phyloP scores from a whole-genome alignment of 1,284 basidiomycete genomes.

The Trichosporon asahii region DNA sequence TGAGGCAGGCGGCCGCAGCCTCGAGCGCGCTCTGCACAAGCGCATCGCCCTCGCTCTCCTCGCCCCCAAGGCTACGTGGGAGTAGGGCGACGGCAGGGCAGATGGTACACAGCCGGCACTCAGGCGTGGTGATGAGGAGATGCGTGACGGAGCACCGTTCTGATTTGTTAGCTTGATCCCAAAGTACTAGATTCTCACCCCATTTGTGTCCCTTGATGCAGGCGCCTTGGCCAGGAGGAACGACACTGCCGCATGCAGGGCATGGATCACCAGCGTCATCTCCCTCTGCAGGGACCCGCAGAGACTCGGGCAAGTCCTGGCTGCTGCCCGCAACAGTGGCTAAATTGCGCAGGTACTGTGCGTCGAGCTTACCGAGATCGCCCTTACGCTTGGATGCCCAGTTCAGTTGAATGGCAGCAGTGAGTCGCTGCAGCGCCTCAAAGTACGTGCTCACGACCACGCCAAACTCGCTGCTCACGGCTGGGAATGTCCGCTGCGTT shows the following conservation, averaged over 20 bases:
- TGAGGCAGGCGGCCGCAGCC: slow-evolving; percentile 32
- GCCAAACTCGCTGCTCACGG: not conserved
- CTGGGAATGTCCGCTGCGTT: slow-evolving; percentile 9
- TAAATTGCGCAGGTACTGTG: slow-evolving; percentile 15
- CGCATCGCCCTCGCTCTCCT: slow-evolving; percentile 10
- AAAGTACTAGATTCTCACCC: slow-evolving; percentile 29
- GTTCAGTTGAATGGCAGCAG: not conserved
- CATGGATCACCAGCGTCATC: slow-evolving; percentile 11
- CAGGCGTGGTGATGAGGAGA: slow-evolving; percentile 37
- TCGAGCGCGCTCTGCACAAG: slow-evolving; percentile 34
- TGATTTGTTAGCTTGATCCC: slow-evolving; percentile 7
- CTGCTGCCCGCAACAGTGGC: slow-evolving; percentile 1
- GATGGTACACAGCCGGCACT: slow-evolving; percentile 40
- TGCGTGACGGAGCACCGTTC: slow-evolving; percentile 41
- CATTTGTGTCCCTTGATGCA: slow-evolving; percentile 41
- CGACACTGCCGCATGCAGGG: slow-evolving; percentile 19
- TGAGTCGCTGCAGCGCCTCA: not conserved
- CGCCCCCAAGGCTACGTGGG: slow-evolving; percentile 14
- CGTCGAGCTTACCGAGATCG: slow-evolving; percentile 7
- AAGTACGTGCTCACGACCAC: not conserved
- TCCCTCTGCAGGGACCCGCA: not conserved
- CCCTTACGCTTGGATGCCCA: not conserved
- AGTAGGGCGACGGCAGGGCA: slow-evolving; percentile 43
- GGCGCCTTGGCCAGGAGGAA: slow-evolving; percentile 6
- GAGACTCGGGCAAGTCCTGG: not conserved